A percentile compares a stretch with the other conserved stretches of the same genome.
Evolutionary conservation across 2,329 filamentous ascomycete genomes (phyloP).

Genomic region (Aspergillus tanneri): DNA sequence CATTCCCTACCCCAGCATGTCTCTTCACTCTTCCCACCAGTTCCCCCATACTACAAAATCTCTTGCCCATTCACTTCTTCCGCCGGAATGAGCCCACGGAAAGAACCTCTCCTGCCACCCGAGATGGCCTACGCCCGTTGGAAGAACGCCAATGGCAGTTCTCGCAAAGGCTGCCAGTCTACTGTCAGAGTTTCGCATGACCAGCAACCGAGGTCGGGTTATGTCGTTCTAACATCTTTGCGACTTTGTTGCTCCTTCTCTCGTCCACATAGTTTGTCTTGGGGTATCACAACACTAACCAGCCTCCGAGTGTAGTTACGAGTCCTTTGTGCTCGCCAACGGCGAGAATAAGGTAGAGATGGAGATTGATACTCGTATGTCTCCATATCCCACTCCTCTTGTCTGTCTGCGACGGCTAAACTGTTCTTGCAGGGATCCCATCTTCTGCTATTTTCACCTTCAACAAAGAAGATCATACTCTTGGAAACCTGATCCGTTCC

Average conservation of each 20-base stretch:
- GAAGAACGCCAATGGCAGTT: slow-evolving; percentile 6
- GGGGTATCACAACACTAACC: slow-evolving; percentile 11
- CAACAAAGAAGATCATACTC: slow-evolving; percentile 94
- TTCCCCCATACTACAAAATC: no score
- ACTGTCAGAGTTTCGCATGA: slow-evolving; percentile 22
- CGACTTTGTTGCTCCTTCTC: not conserved
- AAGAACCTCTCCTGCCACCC: slow-evolving; percentile 18
- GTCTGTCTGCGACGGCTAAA: slow-evolving; percentile 4
- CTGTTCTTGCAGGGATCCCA: slow-evolving; percentile 66
- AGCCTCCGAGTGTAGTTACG: slow-evolving; percentile 63
- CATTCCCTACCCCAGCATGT: not conserved
- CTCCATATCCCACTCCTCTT: not conserved
- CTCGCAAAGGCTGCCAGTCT: slow-evolving; percentile 21
- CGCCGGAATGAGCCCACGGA: slow-evolving; percentile 14
- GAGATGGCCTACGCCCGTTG: slow-evolving; percentile 22
- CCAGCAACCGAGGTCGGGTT: slow-evolving; percentile 22
- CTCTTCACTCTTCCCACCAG: not conserved
- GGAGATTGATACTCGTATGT: slow-evolving; percentile 82
- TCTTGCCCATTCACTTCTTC: no score
- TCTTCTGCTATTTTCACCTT: slow-evolving; percentile 95
- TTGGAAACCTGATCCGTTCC: slow-evolving; percentile 84
- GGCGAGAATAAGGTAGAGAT: slow-evolving; percentile 93
- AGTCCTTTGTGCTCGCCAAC: slow-evolving; percentile 82
- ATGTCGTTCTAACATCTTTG: not conserved
- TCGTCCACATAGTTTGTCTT: not conserved